phyloP scores from a whole-genome alignment of 169 alveolate genomes.

The Pseudocohnilembus persalinus region DNA sequence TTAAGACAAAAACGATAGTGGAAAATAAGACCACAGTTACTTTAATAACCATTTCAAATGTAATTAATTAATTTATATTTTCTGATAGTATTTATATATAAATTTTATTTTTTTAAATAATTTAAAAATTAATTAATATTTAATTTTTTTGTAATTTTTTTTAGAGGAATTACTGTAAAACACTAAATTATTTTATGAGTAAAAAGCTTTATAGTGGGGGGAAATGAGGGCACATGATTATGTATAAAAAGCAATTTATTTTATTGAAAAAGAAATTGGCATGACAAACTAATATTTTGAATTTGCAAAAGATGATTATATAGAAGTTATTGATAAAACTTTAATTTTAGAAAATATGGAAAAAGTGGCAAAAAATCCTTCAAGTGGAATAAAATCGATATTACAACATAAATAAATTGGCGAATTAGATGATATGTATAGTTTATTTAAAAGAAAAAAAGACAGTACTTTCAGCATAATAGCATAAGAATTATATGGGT shows the following conservation, averaged over 20 bases:
- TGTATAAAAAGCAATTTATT: background rate
- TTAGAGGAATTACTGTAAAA: background rate
- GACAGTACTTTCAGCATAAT: background rate
- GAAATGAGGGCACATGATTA: background rate
- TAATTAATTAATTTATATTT: no score
- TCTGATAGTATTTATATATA: no score
- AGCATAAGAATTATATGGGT: background rate
- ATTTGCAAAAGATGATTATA: background rate
- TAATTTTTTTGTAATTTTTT: no score
- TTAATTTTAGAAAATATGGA: background rate
- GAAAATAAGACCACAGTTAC: background rate
- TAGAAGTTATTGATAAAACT: background rate
- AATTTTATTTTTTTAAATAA: no score
- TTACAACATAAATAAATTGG: no score
- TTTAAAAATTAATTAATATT: no score
- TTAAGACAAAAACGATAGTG: background rate
- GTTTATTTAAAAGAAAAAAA: background rate
- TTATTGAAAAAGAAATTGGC: background rate
- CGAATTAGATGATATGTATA: background rate
- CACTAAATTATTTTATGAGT: background rate
- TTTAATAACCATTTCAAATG: no score
- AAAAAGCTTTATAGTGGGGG: background rate
- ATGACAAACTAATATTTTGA: background rate
- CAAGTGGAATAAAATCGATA: background rate
- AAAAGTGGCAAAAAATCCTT: background rate